Evolutionary conservation across 2,329 filamentous ascomycete species (phyloP).

Genomic region (Talaromyces pinophilus): DNA sequence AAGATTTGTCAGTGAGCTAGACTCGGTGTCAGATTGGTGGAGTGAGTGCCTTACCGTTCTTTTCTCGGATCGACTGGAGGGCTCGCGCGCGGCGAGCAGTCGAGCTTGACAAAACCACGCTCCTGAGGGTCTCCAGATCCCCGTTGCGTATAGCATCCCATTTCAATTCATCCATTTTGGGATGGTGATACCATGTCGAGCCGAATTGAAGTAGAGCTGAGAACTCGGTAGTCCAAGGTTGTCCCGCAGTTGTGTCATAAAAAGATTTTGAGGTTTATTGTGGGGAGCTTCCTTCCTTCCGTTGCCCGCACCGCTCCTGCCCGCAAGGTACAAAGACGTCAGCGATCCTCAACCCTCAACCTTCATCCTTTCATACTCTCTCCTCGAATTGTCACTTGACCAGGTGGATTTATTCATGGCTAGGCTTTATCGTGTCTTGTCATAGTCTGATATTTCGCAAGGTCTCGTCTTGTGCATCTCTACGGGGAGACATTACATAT

Average conservation of each 20-base stretch:
- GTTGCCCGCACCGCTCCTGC: conserved; percentile 26
- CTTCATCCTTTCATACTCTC: not conserved
- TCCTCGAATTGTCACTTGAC: not conserved
- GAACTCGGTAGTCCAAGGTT: conserved; percentile 29
- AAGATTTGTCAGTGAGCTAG: conserved; percentile 24
- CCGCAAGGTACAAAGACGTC: conserved; percentile 24
- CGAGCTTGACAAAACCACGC: conserved; percentile 46
- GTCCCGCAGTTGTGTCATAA: conserved; percentile 36
- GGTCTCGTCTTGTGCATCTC: not conserved
- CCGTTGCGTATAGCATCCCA: conserved; percentile 49
- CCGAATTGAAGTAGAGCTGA: conserved; percentile 22
- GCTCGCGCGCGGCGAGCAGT: conserved; percentile 43
- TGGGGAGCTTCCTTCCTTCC: conserved; percentile 29
- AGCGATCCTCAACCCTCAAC: conserved; percentile 20
- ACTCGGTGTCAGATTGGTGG: conserved; percentile 20
- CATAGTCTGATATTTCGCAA: not conserved
- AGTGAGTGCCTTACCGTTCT: conserved; percentile 38
- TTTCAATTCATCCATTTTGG: conserved; percentile 47
- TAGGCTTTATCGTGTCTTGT: not conserved
- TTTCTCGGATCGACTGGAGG: conserved; percentile 49
- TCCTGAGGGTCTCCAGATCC: conserved; percentile 42
- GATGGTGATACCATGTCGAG: conserved; percentile 35
- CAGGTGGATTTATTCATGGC: not conserved
- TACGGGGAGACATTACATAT: not conserved
- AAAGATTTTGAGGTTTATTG: conserved; percentile 41